Evolutionary conservation across 2,329 filamentous ascomycete species (phyloP).

Genomic region (Aspergillus ibericus): DNA sequence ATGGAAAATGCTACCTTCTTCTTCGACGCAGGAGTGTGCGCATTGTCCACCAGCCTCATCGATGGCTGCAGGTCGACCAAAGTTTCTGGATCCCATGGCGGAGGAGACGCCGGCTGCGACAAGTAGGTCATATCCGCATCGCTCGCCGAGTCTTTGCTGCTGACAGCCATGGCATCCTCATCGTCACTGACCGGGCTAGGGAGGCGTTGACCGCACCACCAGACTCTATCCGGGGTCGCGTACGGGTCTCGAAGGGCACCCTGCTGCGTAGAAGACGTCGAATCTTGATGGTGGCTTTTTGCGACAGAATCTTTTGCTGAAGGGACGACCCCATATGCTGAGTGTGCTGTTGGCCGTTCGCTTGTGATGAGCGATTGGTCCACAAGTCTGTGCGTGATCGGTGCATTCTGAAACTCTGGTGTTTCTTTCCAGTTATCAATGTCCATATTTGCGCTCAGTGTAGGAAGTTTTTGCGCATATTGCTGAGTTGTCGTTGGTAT

Average conservation of each 20-base stretch:
- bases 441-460: constrained; percentile 25
- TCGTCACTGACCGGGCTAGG: constrained; percentile 45
- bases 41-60: neutral
- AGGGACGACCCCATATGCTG: constrained; percentile 32
- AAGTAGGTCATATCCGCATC: constrained; percentile 22
- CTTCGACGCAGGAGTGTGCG: constrained; percentile 1
- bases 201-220: constrained; percentile 29
- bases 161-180: constrained; percentile 20
- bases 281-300: neutral
- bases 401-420: constrained; percentile 26
- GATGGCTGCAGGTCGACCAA: constrained; percentile 2
- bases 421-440: constrained; percentile 30
- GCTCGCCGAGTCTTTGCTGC: constrained; percentile 8
- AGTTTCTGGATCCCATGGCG: neutral
- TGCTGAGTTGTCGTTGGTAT: neutral
- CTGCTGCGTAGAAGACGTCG: neutral
- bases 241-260: neutral
- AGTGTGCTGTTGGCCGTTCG: constrained; percentile 29
- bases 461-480: constrained; percentile 1
- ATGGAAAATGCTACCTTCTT: constrained; percentile 67
- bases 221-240: constrained; percentile 16
- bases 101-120: constrained; percentile 9
- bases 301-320: constrained; percentile 4
- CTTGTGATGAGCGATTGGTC: constrained; percentile 34
- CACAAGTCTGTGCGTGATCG: constrained; percentile 31